Base-by-base conservation (phyloP, 164 flowering plant genomes). In the Macadamia tetraphylla region DNA sequence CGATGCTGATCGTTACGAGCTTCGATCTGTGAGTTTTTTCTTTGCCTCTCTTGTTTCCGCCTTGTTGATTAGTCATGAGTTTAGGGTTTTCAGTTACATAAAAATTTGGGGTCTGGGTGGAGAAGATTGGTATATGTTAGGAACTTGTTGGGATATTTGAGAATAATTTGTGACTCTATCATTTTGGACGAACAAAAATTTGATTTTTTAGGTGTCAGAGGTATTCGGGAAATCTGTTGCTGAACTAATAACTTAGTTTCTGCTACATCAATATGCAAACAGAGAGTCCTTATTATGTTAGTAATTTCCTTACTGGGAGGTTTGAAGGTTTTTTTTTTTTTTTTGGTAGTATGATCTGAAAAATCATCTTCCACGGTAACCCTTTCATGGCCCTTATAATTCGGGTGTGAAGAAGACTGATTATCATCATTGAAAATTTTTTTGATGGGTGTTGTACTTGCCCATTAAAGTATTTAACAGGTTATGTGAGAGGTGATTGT, bases 381-480 rank as follows among this genome's bases (percentile, higher is more conserved):
- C 32, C 46, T 49, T 58, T 31, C 40, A 62, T 35, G 49, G 46
- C 18, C 59, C 58, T 51, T 58, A 2, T 2, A 46, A 44, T 53
- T 64, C 9, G 23, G 23, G 23, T 23, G 23, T 23, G 23, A 23
- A 23, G 23, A 23, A 23, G 23, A 23, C 23, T 23, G 23, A 23
- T 23, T 23, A 23, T 23, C 23, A 23, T 23, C 58, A 42, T 30
- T 65, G 51, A 46, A 3, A 1, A 46, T 46, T 44, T 52, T 44
- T 31, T 56, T 46, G 14, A 67, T 53, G 65, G 58, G 56, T 23
- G 65, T 61, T 29, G 40, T 67, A 43, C 52, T 62, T 8, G 62
- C 44, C 7, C 6, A 4, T 60, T 60, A 51, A n/a, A 43, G 30
- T 35, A 57, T 68, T 68, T 49, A 42, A 60, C 81, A 81, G 87